Conservation (phyloP, 2,329 filamentous ascomycete genomes). For the Claviceps sp. region DNA sequence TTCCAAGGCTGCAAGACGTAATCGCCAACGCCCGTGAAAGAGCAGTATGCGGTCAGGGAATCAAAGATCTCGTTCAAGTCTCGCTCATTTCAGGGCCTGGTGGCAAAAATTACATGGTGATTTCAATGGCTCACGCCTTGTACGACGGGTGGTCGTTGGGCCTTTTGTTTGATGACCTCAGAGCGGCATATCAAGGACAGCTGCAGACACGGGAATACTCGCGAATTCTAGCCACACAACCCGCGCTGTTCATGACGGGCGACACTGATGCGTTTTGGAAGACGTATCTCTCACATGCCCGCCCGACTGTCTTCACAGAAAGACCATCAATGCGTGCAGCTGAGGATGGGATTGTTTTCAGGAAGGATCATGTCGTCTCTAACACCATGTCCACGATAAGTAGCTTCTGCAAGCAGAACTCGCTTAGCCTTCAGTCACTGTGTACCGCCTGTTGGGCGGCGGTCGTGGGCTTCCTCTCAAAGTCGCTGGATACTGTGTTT, state of each 20-base stretch:
- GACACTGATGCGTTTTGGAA: constrained; percentile 51
- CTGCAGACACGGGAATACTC: constrained; percentile 26
- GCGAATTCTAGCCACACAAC: constrained; percentile 9
- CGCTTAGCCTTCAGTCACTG: constrained; percentile 63
- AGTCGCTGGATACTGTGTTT: constrained; percentile 63
- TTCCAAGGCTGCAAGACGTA: constrained; percentile 22
- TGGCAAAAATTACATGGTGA: constrained; percentile 29
- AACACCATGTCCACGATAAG: constrained; percentile 14
- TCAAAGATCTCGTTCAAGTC: constrained; percentile 34
- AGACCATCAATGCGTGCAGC: background rate
- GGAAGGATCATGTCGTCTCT: constrained; percentile 8
- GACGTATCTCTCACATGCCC: constrained; percentile 44
- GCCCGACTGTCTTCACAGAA: constrained; percentile 20
- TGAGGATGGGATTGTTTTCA: constrained; percentile 1
- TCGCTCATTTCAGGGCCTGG: constrained; percentile 22
- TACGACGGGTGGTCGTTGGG: constrained; percentile 81
- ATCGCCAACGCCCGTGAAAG: constrained; percentile 22
- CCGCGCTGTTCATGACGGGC: constrained; percentile 1
- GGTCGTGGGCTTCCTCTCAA: constrained; percentile 48
- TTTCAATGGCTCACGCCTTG: constrained; percentile 74
- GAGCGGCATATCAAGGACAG: constrained; percentile 43
- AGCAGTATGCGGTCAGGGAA: constrained; percentile 25
- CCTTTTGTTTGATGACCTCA: constrained; percentile 59
- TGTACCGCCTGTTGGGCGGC: constrained; percentile 67
- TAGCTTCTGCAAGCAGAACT: constrained; percentile 49